phyloP scores from a whole-genome alignment of 352 stramenopile genomes.

The Pythium guiyangense region DNA sequence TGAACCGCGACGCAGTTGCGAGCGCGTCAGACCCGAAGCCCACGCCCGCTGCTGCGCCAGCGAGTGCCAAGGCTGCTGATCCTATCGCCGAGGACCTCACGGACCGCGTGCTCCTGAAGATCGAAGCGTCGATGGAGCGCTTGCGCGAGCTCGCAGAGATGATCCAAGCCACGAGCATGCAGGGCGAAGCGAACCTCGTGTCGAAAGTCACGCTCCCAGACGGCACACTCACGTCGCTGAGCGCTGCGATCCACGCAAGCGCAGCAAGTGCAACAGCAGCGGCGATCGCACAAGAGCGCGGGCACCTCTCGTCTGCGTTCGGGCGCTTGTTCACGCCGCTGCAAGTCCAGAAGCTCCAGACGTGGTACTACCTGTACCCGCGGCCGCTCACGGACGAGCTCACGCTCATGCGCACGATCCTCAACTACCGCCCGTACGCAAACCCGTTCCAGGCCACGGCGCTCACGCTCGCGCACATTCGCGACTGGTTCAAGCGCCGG shows the following conservation, averaged over 20 bases:
- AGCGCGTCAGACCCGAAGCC: slow-evolving; percentile 5
- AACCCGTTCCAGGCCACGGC: slow-evolving; percentile 60
- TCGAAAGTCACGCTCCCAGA: slow-evolving; percentile 66
- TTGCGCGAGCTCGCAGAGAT: slow-evolving; percentile 74
- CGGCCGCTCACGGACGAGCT: slow-evolving; percentile 73
- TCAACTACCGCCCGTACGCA: slow-evolving; percentile 75
- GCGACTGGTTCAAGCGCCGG: slow-evolving; percentile 85
- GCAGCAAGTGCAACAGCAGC: slow-evolving; percentile 57
- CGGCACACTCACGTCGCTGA: slow-evolving; percentile 51
- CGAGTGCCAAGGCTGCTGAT: slow-evolving; percentile 34
- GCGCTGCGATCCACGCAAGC: slow-evolving; percentile 53
- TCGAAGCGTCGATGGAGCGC: slow-evolving; percentile 65
- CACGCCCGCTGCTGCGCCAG: slow-evolving; percentile 2
- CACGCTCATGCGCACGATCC: slow-evolving; percentile 78
- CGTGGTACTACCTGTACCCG: slow-evolving; percentile 83
- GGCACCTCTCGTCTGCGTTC: slow-evolving; percentile 44
- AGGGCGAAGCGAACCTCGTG: slow-evolving; percentile 75
- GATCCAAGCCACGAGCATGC: slow-evolving; percentile 81
- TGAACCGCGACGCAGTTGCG: slow-evolving; percentile 14
- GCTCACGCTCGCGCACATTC: slow-evolving; percentile 63
- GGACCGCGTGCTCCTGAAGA: slow-evolving; percentile 68
- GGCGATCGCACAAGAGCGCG: slow-evolving; percentile 70
- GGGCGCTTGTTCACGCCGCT: slow-evolving; percentile 51
- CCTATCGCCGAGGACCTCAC: slow-evolving; percentile 73
- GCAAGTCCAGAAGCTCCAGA: slow-evolving; percentile 76